Conservation (phyloP, 495 filamentous ascomycete species). For the Talaromyces thailandensis region DNA sequence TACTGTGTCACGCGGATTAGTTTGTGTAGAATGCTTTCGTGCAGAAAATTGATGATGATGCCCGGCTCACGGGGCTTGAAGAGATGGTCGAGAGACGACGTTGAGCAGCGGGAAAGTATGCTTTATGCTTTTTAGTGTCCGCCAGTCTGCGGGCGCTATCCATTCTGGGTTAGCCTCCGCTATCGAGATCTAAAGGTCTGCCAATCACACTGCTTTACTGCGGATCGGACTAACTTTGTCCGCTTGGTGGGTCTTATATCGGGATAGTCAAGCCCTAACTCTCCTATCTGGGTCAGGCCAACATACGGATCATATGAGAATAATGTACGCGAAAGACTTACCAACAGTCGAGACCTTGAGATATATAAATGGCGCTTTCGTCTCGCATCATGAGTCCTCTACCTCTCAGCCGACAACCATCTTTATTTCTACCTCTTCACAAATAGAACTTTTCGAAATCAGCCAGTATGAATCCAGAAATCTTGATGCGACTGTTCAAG, state of each 20-base stretch:
- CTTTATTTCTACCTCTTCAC: not conserved
- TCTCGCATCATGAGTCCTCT: not conserved
- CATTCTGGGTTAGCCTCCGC: not conserved
- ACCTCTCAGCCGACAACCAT: not conserved
- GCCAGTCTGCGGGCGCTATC: not conserved
- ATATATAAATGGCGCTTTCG: not conserved
- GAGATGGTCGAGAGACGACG: not conserved
- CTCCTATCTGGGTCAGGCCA: too few species aligned
- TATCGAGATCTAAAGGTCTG: not conserved
- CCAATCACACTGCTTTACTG: not conserved
- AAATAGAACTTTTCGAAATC: not conserved
- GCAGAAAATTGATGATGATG: not conserved
- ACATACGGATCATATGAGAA: not conserved
- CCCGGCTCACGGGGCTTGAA: not conserved
- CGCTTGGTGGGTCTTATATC: not conserved
- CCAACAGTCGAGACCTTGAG: not conserved
- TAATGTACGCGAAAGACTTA: not conserved
- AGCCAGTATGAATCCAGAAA: not conserved
- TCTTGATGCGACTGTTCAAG: not conserved
- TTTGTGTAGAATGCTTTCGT: not conserved
- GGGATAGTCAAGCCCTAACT: not conserved
- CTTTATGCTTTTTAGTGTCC: not conserved
- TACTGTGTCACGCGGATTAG: not conserved
- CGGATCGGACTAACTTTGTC: not conserved
- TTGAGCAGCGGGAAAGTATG: not conserved